A percentile compares a stretch with the other conserved stretches of the same genome.
These are phyloP conservation scores for Trichosporon inkin DNA, from an alignment of 1,284 basidiomycete genomes.

Conservation along the genomic window DNA sequence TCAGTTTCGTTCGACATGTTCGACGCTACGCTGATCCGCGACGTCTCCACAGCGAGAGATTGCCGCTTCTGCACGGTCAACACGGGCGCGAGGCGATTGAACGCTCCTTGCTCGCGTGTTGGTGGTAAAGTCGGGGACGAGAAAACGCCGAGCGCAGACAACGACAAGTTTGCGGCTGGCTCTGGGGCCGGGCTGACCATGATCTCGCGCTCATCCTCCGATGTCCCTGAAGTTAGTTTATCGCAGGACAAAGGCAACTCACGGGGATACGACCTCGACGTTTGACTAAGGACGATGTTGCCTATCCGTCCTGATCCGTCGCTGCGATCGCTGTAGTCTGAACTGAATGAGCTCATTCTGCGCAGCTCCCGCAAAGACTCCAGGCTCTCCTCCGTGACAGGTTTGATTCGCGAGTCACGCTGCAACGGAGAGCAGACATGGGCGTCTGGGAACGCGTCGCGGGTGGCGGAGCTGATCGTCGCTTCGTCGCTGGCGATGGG, in stretches of 20 bases:
- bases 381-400: not conserved
- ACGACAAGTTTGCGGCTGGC: not conserved
- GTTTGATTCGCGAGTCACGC: not conserved
- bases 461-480: not conserved
- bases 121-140: not conserved
- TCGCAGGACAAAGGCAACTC: not conserved
- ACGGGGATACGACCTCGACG: not conserved
- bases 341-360: not conserved
- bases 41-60: conserved; percentile 9
- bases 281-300: not conserved
- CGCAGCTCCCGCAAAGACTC: not conserved
- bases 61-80: conserved; percentile 10
- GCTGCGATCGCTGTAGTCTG: not conserved
- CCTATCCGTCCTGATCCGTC: not conserved
- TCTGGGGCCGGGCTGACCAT: not conserved
- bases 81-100: not conserved
- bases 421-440: not conserved
- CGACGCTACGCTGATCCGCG: conserved; percentile 8
- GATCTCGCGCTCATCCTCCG: not conserved
- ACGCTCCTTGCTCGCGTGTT: not conserved
- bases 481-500: conserved; percentile 1
- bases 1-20: not conserved
- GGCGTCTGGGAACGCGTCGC: conserved; percentile 1
- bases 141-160: conserved; percentile 8
- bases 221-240: not conserved